Conservation (phyloP, 2,329 filamentous ascomycete genomes). For the Penicillium sclerotiorum region DNA sequence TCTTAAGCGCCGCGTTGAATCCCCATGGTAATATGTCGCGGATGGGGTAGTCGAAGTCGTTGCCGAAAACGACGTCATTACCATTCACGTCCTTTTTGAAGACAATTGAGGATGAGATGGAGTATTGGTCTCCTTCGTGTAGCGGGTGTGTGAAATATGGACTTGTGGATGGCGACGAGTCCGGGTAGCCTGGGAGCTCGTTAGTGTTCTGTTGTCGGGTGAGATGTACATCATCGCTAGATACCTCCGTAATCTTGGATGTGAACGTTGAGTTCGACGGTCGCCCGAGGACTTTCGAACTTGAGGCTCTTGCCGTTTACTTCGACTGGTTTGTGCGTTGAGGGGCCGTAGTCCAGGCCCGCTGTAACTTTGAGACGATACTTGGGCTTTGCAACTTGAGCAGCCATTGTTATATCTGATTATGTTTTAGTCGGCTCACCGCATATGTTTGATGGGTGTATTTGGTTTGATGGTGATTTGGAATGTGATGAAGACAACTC, state of each 20-base stretch:
- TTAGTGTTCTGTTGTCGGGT: not conserved
- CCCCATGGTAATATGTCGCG: slow-evolving; percentile 82
- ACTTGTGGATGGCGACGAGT: slow-evolving; percentile 65
- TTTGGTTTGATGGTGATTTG: not conserved
- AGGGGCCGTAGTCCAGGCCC: slow-evolving; percentile 72
- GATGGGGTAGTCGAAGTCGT: slow-evolving; percentile 92
- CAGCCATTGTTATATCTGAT: not conserved
- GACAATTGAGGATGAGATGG: slow-evolving; percentile 75
- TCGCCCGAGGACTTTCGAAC: slow-evolving; percentile 66
- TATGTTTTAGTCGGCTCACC: not conserved
- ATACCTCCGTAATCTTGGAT: slow-evolving; percentile 63
- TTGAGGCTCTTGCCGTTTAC: slow-evolving; percentile 71
- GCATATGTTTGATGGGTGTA: not conserved
- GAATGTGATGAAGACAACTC: not conserved
- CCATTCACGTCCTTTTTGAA: slow-evolving; percentile 68
- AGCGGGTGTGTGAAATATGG: slow-evolving; percentile 74
- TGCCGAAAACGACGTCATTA: slow-evolving; percentile 82
- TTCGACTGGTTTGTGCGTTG: slow-evolving; percentile 70
- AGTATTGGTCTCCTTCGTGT: slow-evolving; percentile 80
- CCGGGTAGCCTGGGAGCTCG: not conserved
- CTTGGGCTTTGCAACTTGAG: slow-evolving; percentile 13
- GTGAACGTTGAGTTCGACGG: slow-evolving; percentile 71
- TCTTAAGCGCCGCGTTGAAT: slow-evolving; percentile 79
- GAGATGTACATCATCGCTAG: not conserved
- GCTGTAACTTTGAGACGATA: slow-evolving; percentile 83